Percentiles rank a stretch among this genome's conserved stretches.
Conservation (phyloP, 176 grass and related monocot genomes). For the Musa troglodytarum region DNA sequence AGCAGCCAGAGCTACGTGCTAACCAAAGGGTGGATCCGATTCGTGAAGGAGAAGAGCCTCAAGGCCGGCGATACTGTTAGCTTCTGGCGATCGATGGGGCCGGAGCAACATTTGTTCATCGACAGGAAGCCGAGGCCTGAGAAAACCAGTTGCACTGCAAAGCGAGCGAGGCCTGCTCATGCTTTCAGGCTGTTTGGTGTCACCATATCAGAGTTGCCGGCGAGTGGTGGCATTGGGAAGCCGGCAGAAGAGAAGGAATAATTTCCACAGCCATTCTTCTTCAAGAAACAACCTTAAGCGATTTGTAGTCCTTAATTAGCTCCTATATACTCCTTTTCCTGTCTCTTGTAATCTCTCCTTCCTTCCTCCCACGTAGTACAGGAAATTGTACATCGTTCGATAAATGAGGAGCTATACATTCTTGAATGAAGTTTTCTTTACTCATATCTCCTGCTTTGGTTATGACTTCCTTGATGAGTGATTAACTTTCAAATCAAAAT, state of each 20-base stretch:
- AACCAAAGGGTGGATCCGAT: conserved; percentile 89
- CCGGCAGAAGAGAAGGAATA: background rate
- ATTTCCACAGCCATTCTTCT: background rate
- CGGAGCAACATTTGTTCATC: conserved; percentile 55
- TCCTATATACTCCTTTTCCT: too few relatives aligned
- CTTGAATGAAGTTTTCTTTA: too few relatives aligned
- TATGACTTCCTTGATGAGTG: too few relatives aligned
- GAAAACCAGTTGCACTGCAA: background rate
- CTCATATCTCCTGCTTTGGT: too few relatives aligned
- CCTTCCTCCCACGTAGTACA: too few relatives aligned
- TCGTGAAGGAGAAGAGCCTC: conserved; percentile 86
- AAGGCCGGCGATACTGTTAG: conserved; percentile 61
- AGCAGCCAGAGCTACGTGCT: conserved; percentile 99
- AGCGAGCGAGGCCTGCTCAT: conserved; percentile 1
- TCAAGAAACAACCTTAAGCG: background rate
- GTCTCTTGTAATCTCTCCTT: too few relatives aligned
- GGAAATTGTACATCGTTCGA: too few relatives aligned
- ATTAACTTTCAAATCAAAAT: too few relatives aligned
- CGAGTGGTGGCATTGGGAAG: background rate
- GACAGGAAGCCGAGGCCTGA: conserved; percentile 51
- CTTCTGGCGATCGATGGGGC: conserved; percentile 41
- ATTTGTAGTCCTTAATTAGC: too few relatives aligned
- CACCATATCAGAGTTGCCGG: background rate
- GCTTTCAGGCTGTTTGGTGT: conserved; percentile 65
- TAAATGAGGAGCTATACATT: too few relatives aligned